Percentiles rank a stretch among this genome's conserved stretches.
These are phyloP conservation scores for Isabelozyma rhagii DNA, from an alignment of 805 yeast genomes.

Conservation along the genomic window DNA sequence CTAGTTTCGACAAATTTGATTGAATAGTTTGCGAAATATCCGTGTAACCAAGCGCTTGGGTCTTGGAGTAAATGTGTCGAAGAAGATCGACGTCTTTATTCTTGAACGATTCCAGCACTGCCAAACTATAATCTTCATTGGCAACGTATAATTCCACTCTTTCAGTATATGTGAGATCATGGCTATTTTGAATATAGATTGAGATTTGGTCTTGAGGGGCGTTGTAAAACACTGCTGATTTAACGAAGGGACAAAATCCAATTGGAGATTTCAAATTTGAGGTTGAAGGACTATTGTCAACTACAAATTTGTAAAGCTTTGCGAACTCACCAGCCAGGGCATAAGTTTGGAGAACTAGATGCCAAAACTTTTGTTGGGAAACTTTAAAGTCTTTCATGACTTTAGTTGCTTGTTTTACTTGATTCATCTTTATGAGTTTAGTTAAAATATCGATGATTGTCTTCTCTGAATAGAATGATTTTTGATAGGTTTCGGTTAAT, in stretches of 20 bases:
- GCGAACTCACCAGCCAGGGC: slow-evolving; percentile 29
- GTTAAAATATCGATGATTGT: slow-evolving; percentile 23
- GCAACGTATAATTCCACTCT: slow-evolving; percentile 48
- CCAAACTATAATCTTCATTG: slow-evolving; percentile 50
- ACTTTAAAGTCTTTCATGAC: slow-evolving; percentile 31
- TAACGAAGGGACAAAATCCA: slow-evolving; percentile 64
- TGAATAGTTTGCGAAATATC: slow-evolving; percentile 7
- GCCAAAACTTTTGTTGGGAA: slow-evolving; percentile 30
- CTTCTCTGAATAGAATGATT: slow-evolving; percentile 22
- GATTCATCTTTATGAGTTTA: slow-evolving; percentile 32
- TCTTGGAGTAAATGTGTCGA: slow-evolving; percentile 15
- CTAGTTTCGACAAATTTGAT: slow-evolving; percentile 22
- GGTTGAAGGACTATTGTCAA: slow-evolving; percentile 9
- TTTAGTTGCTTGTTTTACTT: slow-evolving; percentile 30
- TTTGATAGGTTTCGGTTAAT: slow-evolving; percentile 31
- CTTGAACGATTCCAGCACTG: slow-evolving; percentile 47
- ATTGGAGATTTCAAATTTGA: slow-evolving; percentile 57
- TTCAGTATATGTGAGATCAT: slow-evolving; percentile 40
- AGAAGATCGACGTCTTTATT: slow-evolving; percentile 39
- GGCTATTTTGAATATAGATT: slow-evolving; percentile 53
- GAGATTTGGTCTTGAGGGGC: slow-evolving; percentile 62
- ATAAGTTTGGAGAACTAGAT: slow-evolving; percentile 27
- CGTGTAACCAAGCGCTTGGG: slow-evolving; percentile 9
- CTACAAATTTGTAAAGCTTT: slow-evolving; percentile 29
- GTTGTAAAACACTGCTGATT: slow-evolving; percentile 44